phyloP scores from a whole-genome alignment of 768 basidiomycete species.

The Omphalotus guepiniiformis region DNA sequence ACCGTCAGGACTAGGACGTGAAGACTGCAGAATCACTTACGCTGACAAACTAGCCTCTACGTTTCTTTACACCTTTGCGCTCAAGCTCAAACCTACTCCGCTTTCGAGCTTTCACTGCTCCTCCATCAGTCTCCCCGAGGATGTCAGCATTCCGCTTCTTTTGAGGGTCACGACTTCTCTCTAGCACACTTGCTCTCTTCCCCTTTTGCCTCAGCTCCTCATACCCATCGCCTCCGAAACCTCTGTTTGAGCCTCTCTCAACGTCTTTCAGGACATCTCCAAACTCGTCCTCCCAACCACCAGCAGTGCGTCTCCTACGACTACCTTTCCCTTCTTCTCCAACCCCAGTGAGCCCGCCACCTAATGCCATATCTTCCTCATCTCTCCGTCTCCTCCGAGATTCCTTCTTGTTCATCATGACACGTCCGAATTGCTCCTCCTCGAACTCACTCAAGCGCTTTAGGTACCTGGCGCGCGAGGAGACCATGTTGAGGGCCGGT shows the following conservation, averaged over 20 bases:
- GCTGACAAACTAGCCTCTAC: too few relatives aligned
- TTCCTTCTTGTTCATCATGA: constrained; percentile 90
- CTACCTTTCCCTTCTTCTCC: constrained; percentile 32
- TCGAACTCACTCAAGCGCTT: constrained; percentile 84
- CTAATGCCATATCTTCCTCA: constrained; percentile 85
- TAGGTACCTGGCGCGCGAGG: constrained; percentile 74
- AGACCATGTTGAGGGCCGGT: constrained; percentile 50
- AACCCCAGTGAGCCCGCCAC: constrained; percentile 50
- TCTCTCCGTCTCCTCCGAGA: constrained; percentile 65
- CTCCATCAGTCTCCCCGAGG: constrained; percentile 23
- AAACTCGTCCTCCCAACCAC: constrained; percentile 82
- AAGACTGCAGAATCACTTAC: too few relatives aligned
- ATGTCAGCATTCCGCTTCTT: constrained; percentile 20
- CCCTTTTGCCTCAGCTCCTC: constrained; percentile 71
- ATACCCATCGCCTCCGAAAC: constrained; percentile 66
- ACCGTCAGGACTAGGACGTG: too few relatives aligned
- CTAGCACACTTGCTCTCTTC: constrained; percentile 57
- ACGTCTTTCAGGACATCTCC: constrained; percentile 63
- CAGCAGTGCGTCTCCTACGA: constrained; percentile 55
- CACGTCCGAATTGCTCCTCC: constrained; percentile 89
- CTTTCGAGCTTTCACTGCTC: constrained; percentile 32
- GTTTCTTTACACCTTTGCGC: constrained; percentile 34
- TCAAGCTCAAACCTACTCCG: constrained; percentile 48
- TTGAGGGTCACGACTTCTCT: constrained; percentile 43
- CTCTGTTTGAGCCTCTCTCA: constrained; percentile 25